Base-by-base conservation (phyloP, 345 rosid species). In the Hypericum perforatum region DNA sequence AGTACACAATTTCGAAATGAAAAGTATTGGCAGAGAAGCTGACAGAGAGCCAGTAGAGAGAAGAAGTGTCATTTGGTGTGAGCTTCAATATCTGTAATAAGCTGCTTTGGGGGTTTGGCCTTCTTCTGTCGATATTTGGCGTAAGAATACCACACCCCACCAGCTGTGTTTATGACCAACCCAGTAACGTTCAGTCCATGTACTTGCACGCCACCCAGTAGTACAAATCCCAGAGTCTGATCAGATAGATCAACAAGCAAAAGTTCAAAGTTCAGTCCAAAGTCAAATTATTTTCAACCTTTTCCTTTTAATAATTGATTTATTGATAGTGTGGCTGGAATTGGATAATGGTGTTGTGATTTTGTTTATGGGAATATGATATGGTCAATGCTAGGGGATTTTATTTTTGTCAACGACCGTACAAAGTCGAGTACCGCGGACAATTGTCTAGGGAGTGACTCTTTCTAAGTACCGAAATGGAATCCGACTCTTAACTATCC, bases 81-180 rank as follows among this genome's bases (percentile, higher is more conserved):
- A 45, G 96, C 86, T 69, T 84, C 96, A 29, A 81, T 40, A 57
- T 82, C 96, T 32, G 74, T 44, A 37, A 67, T 46, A 41, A 71
- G 47, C 32, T 22, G 32, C 76, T 72, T 90, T 16, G 66, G 70
- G 52, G 76, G 69, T 72, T 79, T 84, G 67, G 62, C 73, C 66
- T 61, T 91, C 72, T 77, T 87, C 66, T 85, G 95, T 66, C 57
- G 77, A 65, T 85, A 91, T 75, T 85, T 87, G 57, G 92, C 78
- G 29, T 70, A 81, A 0, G 98, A 87, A 74, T 91, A 91, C 96
- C 98, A 91, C 42, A 91, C 66, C 10, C 98, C 98, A 56, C 98
- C 98, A 22, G 88, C 83, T 32, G 98, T 82, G 73, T 91, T 91
- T 63, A 91, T 76, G 41, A 75, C 75, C 75, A 87, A 67, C 58